Conservation (phyloP, 1,284 basidiomycete genomes). For the Taiwanofungus camphoratus region DNA sequence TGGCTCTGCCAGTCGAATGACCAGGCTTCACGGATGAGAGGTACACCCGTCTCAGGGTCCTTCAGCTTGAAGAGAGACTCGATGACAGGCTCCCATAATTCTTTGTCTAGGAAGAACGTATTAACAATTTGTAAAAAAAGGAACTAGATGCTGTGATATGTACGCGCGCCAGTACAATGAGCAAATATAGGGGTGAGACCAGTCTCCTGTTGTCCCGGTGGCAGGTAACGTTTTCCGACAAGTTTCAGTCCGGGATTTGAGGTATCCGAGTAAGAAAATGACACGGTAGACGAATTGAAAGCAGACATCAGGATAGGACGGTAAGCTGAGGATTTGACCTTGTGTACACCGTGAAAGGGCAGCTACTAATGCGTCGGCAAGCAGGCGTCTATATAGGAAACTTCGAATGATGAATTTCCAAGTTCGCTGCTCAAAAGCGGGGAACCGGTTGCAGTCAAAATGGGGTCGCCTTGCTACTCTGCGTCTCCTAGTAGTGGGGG, state of each 20-base stretch:
- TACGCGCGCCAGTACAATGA: conserved; percentile 7
- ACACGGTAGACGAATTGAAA: neutral
- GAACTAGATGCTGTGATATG: neutral
- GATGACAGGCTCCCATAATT: conserved; percentile 25
- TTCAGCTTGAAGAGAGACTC: conserved; percentile 14
- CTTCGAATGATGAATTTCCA: too few relatives aligned
- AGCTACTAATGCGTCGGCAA: too few relatives aligned
- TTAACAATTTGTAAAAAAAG: neutral
- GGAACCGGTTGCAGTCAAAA: too few relatives aligned
- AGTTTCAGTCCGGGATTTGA: conserved; percentile 5
- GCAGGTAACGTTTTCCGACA: conserved; percentile 7
- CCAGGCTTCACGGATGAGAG: conserved; percentile 27
- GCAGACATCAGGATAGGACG: too few relatives aligned
- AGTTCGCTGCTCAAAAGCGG: too few relatives aligned
- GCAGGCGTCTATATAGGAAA: too few relatives aligned
- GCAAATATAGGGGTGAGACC: conserved; percentile 7
- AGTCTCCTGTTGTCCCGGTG: neutral
- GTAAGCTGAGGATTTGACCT: too few relatives aligned
- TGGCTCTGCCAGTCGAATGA: conserved; percentile 26
- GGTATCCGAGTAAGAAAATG: conserved; percentile 2
- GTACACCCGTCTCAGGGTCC: neutral
- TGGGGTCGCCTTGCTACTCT: too few relatives aligned
- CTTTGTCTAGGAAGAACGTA: conserved; percentile 18
- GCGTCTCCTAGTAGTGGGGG: too few relatives aligned
- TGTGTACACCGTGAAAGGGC: too few relatives aligned